Evolutionary conservation across 2,329 filamentous ascomycete species (phyloP), one percentile per base, ranked within the genome.

Genomic region (Ophiocordyceps robertsii): DNA sequence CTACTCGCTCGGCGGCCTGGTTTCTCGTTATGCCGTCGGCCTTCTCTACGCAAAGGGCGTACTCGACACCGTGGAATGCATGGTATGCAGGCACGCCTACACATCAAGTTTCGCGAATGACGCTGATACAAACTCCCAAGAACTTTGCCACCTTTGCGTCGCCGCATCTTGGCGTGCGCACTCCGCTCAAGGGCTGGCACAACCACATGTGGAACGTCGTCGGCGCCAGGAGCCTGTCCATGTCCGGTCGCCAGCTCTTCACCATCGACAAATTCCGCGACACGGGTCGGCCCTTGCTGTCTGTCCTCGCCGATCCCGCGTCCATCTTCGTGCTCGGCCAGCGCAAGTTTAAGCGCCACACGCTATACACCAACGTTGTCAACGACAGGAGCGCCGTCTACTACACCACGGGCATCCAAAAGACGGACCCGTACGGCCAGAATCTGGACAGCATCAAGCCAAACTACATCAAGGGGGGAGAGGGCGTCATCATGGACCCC

Each of bases 111-210:
- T 13, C 8, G 13, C 12, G 7, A n/a, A 13, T n/a, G 32, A 12
- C 7, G 9, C 33, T 36, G 16, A 36, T 14, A 1, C 14, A n/a
- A 16, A 17, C 17, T 32, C 24, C 24, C 24, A 27, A 82, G 75
- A 95, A 94, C 68, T 95, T 96, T 62, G 86, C 83, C 3, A 95
- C 89, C 1, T 95, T 96, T 62, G 90, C 84, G 6, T 82, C 84
- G 29, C 90, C 84, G 21, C 84, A 89, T 61, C 70, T 89, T 8
- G 84, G 84, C n/a, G 82, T 84, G 2, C 71, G 82, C 40, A 77
- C 78, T 1, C 84, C 84, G 1, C 62, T 80, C 37, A 75, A 73
- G 38, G 83, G 83, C 14, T 73, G 73, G 64, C 68, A 73, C 44
- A 80, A 77, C 56, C 75, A 72, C 56, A 65, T 83, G 44, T 95